Conservation (phyloP, 306 rosid genomes). For the Vigna nakashimae region DNA sequence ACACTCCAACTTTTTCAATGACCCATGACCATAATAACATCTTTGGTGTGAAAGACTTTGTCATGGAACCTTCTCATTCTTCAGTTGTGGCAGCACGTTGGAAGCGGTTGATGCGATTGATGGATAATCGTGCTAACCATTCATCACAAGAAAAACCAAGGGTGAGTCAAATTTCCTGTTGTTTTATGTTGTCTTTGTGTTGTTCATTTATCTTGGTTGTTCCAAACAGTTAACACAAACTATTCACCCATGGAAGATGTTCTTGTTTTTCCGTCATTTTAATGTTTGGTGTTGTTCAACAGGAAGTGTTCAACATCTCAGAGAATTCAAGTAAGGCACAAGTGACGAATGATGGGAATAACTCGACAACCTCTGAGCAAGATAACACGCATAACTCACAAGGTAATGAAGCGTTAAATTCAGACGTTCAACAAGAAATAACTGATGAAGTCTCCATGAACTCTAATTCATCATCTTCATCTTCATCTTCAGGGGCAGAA, state of each 20-base stretch:
- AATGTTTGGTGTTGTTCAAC: slow-evolving; percentile 5
- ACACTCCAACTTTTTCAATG: slow-evolving; percentile 38
- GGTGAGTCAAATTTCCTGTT: slow-evolving; percentile 52
- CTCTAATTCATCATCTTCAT: slow-evolving; percentile 47
- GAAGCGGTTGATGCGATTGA: slow-evolving; percentile 42
- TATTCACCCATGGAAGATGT: not conserved
- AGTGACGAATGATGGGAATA: slow-evolving; percentile 29
- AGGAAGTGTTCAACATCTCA: slow-evolving; percentile 49
- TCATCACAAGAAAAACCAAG: slow-evolving; percentile 39
- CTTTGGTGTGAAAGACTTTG: slow-evolving; percentile 33
- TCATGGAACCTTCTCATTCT: slow-evolving; percentile 44
- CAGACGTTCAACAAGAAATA: slow-evolving; percentile 43
- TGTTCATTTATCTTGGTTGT: too few relatives aligned
- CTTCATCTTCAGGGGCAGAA: too few relatives aligned
- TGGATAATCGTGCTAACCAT: slow-evolving; percentile 44
- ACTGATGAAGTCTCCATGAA: slow-evolving; percentile 44
- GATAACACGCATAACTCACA: slow-evolving; percentile 37
- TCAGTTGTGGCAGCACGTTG: slow-evolving; percentile 45
- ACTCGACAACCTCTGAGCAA: slow-evolving; percentile 31
- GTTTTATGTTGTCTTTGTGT: not conserved
- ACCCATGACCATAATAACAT: slow-evolving; percentile 34
- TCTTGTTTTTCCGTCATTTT: not conserved
- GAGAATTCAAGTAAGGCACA: slow-evolving; percentile 41
- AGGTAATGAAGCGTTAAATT: slow-evolving; percentile 44
- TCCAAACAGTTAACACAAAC: too few relatives aligned